Conservation (phyloP, 108 stramenopile genomes). For the Schizochytrium sp. region DNA sequence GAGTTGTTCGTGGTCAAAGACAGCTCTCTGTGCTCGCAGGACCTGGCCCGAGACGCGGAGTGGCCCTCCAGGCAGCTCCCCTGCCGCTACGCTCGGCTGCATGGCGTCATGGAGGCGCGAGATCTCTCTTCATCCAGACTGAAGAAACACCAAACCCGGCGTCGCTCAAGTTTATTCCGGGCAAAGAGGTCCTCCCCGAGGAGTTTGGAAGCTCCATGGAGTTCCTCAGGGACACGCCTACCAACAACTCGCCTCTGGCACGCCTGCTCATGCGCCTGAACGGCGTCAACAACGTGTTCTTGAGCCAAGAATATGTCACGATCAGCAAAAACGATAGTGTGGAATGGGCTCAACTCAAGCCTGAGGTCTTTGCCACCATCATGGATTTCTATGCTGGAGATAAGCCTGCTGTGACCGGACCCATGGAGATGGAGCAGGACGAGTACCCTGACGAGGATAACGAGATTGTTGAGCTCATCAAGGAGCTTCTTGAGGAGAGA, state of each 20-base stretch:
- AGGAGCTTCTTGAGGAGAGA: conserved; percentile 94
- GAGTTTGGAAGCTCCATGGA: conserved; percentile 79
- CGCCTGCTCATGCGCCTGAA: conserved; percentile 84
- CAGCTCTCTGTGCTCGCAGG: too few relatives aligned
- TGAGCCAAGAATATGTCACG: conserved; percentile 93
- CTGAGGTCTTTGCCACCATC: conserved; percentile 86
- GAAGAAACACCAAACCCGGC: conserved; percentile 96
- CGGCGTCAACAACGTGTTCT: conserved; percentile 91
- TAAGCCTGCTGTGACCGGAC: conserved; percentile 73
- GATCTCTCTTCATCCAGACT: conserved; percentile 91
- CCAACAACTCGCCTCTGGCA: conserved; percentile 84
- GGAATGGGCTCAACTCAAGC: conserved; percentile 86
- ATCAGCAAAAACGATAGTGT: conserved; percentile 90
- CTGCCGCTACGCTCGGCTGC: neutral
- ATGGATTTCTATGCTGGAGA: conserved; percentile 92
- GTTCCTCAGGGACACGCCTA: conserved; percentile 67
- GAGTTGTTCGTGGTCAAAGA: too few relatives aligned
- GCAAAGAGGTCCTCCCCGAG: conserved; percentile 79
- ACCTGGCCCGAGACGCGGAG: neutral
- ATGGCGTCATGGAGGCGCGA: conserved; percentile 2
- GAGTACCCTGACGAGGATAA: conserved; percentile 93
- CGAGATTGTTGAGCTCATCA: conserved; percentile 98
- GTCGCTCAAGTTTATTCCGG: conserved; percentile 94
- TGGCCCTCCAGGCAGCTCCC: neutral
- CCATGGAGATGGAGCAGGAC: conserved; percentile 81